Conservation (phyloP, 495 filamentous ascomycete species). For the Xylaria cubensis region DNA sequence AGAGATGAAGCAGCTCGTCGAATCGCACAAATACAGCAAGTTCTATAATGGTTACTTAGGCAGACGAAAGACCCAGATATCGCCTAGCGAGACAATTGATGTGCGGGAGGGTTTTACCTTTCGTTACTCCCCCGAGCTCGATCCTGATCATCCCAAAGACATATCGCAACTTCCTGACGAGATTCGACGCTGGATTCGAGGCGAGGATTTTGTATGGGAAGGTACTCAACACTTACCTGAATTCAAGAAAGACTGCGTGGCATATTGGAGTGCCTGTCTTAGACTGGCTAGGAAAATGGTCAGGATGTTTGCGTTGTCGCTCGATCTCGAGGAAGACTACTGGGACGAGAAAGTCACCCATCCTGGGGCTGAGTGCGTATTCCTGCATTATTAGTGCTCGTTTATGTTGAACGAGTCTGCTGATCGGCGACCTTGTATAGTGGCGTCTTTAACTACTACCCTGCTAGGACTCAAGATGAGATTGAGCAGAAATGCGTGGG, state of each 20-base stretch:
- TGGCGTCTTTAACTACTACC: constrained; percentile 58
- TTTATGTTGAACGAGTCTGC: not conserved
- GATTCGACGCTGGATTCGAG: constrained; percentile 45
- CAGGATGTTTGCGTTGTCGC: constrained; percentile 56
- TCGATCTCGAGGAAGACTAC: constrained; percentile 57
- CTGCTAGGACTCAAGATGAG: constrained; percentile 47
- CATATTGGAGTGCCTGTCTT: constrained; percentile 57
- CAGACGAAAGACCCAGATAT: constrained; percentile 39
- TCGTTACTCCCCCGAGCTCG: constrained; percentile 54
- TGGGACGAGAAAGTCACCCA: constrained; percentile 58
- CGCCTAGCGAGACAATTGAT: constrained; percentile 45
- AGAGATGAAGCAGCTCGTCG: constrained; percentile 50
- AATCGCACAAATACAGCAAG: constrained; percentile 38
- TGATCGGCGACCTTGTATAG: not conserved
- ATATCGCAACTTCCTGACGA: constrained; percentile 44
- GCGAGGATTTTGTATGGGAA: constrained; percentile 51
- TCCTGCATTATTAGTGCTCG: not conserved
- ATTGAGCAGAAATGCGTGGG: constrained; percentile 46
- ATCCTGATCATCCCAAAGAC: constrained; percentile 50
- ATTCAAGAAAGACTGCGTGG: constrained; percentile 54
- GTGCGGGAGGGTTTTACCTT: constrained; percentile 53
- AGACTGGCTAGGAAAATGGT: constrained; percentile 55
- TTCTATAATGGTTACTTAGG: constrained; percentile 43
- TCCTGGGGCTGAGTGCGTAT: constrained; percentile 50
- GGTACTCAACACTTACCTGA: constrained; percentile 53